Evolutionary conservation across 441 rosid genomes (phyloP).

Genomic region (Populus hybrid): DNA sequence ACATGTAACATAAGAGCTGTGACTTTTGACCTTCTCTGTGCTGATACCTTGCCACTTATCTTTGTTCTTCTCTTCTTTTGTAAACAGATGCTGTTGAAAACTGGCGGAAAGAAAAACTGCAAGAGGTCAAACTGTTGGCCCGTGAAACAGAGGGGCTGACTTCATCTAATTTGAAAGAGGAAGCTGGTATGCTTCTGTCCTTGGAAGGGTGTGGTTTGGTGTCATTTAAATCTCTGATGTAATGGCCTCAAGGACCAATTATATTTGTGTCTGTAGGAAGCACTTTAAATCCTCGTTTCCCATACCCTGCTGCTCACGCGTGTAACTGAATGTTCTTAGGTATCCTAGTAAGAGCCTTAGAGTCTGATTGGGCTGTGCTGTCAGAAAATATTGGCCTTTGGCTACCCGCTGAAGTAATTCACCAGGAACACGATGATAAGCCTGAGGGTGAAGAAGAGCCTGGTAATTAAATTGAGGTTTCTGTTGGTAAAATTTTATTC

Average conservation of each 20-base stretch:
- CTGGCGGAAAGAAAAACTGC: constrained; percentile 85
- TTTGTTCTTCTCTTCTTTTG: constrained; percentile 13
- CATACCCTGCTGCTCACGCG: constrained; percentile 5
- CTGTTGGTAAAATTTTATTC: constrained; percentile 4
- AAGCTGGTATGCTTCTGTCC: constrained; percentile 58
- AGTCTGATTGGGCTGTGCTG: constrained; percentile 71
- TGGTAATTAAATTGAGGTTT: constrained; percentile 38
- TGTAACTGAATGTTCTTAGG: constrained; percentile 35
- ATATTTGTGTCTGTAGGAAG: background rate
- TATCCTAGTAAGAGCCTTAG: constrained; percentile 66
- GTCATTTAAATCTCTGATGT: constrained; percentile 8
- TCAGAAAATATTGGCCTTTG: constrained; percentile 87
- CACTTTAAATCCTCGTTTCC: constrained; percentile 6
- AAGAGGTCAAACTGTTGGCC: constrained; percentile 52
- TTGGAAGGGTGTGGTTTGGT: constrained; percentile 10
- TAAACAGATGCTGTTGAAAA: constrained; percentile 75
- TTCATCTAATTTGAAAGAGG: constrained; percentile 53
- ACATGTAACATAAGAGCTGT: background rate
- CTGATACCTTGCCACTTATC: background rate
- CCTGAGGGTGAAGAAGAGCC: constrained; percentile 70
- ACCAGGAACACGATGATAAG: constrained; percentile 81
- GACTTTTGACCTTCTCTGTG: background rate
- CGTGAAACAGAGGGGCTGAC: constrained; percentile 38
- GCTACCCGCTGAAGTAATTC: constrained; percentile 65
- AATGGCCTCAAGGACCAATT: constrained; percentile 6